Evolutionary conservation across 768 basidiomycete species (phyloP).

Genomic region (Cubamyces sp.): DNA sequence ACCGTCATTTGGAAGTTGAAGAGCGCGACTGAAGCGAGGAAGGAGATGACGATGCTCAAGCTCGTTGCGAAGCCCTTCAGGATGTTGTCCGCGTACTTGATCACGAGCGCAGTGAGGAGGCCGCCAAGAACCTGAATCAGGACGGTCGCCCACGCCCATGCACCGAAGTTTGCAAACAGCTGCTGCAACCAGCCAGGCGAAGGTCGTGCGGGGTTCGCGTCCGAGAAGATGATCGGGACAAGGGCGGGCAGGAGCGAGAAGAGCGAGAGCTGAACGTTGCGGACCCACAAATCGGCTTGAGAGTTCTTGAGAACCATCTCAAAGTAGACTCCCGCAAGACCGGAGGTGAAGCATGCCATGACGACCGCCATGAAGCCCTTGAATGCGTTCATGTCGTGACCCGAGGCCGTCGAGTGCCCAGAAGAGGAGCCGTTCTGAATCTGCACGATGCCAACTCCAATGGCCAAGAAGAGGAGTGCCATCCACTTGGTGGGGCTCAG

Average conservation of each 20-base stretch:
- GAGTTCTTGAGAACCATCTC: slow-evolving; percentile 91
- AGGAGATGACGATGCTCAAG: slow-evolving; percentile 91
- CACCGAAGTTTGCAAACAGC: slow-evolving; percentile 85
- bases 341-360: slow-evolving; percentile 87
- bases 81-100: slow-evolving; percentile 96
- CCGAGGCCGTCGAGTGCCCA: neutral
- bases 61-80: slow-evolving; percentile 98
- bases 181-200: slow-evolving; percentile 19
- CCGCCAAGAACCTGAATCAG: slow-evolving; percentile 90
- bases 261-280: slow-evolving; percentile 86
- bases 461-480: slow-evolving; percentile 82
- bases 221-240: slow-evolving; percentile 69
- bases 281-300: slow-evolving; percentile 85
- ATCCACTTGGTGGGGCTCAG: slow-evolving; percentile 83
- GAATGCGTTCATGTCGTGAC: slow-evolving; percentile 80
- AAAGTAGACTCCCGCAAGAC: slow-evolving; percentile 91
- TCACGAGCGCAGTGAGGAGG: slow-evolving; percentile 91
- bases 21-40: slow-evolving; percentile 88
- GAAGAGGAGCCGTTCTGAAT: slow-evolving; percentile 61
- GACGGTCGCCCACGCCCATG: slow-evolving; percentile 97
- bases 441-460: slow-evolving; percentile 94
- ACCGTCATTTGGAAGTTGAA: slow-evolving; percentile 91
- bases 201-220: slow-evolving; percentile 28
- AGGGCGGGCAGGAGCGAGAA: slow-evolving; percentile 92
- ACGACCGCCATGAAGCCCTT: slow-evolving; percentile 85